Conservation (phyloP, 345 rosid species). For the Pistacia atlantica region DNA sequence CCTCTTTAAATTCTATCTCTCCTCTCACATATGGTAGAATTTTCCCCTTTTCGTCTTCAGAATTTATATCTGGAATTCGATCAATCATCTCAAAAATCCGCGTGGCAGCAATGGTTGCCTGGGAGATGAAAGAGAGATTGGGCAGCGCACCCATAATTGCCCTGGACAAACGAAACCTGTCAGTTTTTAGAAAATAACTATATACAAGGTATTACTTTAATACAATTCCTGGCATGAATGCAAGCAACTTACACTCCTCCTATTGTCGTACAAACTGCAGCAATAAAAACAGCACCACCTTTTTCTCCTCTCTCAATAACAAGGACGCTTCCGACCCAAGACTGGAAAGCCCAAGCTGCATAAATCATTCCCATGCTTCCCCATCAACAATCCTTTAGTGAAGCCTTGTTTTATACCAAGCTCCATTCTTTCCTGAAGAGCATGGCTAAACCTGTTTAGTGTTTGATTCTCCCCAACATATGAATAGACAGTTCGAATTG, state of each 20-base stretch:
- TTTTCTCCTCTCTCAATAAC: conserved; percentile 49
- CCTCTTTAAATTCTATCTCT: conserved; percentile 44
- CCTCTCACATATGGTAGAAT: conserved; percentile 44
- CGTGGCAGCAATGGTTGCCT: conserved; percentile 39
- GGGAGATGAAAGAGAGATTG: conserved; percentile 42
- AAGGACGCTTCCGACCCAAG: conserved; percentile 57
- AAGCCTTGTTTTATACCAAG: conserved; percentile 54
- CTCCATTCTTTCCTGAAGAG: conserved; percentile 40
- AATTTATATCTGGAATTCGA: conserved; percentile 38
- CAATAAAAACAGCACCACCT: conserved; percentile 48
- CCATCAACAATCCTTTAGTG: conserved; percentile 53
- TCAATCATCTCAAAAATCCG: conserved; percentile 46
- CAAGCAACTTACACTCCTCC: conserved; percentile 55
- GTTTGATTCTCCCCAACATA: conserved; percentile 54
- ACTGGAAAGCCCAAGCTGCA: conserved; percentile 52
- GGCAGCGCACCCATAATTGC: conserved; percentile 47
- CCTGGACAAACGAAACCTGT: conserved; percentile 25
- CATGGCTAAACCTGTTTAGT: conserved; percentile 31
- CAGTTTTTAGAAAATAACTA: too few species aligned
- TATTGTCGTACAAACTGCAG: conserved; percentile 41
- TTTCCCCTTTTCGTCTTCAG: conserved; percentile 39
- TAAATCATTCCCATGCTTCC: conserved; percentile 59
- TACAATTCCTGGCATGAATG: too few species aligned
- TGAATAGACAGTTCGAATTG: conserved; percentile 53
- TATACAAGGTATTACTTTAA: too few species aligned